Conservation (phyloP, 306 rosid genomes). For the Prosopis cineraria region DNA sequence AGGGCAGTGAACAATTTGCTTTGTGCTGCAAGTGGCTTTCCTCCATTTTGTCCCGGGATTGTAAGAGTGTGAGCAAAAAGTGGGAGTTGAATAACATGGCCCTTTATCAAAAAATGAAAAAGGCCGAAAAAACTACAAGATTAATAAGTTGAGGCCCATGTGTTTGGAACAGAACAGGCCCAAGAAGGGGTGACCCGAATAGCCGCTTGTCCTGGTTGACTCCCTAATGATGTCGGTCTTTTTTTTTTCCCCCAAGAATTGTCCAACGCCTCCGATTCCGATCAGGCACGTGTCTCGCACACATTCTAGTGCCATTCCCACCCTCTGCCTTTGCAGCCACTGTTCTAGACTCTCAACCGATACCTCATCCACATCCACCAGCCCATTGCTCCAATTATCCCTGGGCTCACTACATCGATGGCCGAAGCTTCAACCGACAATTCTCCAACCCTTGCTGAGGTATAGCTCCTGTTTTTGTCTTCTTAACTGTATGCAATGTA, state of each 20-base stretch:
- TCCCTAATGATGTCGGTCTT: not conserved
- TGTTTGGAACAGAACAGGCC: not conserved
- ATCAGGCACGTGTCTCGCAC: not conserved
- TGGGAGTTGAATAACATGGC: too few species aligned
- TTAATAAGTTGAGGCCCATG: not conserved
- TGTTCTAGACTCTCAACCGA: not conserved
- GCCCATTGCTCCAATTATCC: not conserved
- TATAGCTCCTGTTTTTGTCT: conserved; percentile 13
- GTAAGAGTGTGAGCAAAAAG: too few species aligned
- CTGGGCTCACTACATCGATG: conserved; percentile 50
- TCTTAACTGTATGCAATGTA: not conserved
- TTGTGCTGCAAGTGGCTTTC: too few species aligned
- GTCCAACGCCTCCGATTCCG: not conserved
- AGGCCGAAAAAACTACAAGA: not conserved
- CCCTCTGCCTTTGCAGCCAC: not conserved
- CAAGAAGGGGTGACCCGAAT: not conserved
- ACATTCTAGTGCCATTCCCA: not conserved
- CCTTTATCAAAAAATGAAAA: too few species aligned
- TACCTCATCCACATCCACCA: not conserved
- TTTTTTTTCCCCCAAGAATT: not conserved
- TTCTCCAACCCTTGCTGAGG: conserved; percentile 72
- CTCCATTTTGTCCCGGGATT: too few species aligned
- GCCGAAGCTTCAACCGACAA: conserved; percentile 62
- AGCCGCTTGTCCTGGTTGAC: not conserved
- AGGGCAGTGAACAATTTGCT: too few species aligned